Conservation (phyloP, 1,284 basidiomycete genomes). For the Flammula alnicola region DNA sequence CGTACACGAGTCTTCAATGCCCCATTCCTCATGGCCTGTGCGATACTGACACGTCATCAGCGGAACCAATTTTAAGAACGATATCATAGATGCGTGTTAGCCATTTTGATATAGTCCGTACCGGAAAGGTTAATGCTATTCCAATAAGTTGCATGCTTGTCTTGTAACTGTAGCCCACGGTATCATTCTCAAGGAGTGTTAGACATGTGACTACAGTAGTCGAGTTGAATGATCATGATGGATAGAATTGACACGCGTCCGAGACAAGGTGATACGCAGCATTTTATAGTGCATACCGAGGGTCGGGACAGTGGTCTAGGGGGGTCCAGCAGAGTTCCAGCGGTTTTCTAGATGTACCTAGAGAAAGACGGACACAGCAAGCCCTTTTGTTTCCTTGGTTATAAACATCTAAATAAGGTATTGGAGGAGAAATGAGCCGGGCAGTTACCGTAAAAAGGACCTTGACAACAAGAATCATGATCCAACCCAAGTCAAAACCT, state of each 20-base stretch:
- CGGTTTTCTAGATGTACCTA: conserved; percentile 13
- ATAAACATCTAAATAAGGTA: conserved; percentile 16
- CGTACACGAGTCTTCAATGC: too few relatives aligned
- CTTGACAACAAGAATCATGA: conserved; percentile 38
- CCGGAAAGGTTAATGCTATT: not conserved
- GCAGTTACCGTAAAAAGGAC: conserved; percentile 23
- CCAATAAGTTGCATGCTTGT: conserved; percentile 1
- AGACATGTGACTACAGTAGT: conserved; percentile 19
- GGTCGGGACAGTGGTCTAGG: conserved; percentile 1
- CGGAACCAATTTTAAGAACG: too few relatives aligned
- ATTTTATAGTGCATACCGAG: not conserved
- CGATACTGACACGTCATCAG: too few relatives aligned
- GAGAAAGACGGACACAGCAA: not conserved
- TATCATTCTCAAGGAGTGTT: conserved; percentile 15
- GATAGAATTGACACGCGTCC: conserved; percentile 1
- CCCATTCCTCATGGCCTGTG: too few relatives aligned
- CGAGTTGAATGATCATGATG: conserved; percentile 5
- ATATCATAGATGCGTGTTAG: not conserved
- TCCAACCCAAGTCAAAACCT: conserved; percentile 22
- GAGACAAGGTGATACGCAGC: not conserved
- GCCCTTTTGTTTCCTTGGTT: conserved; percentile 25
- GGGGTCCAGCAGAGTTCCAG: not conserved
- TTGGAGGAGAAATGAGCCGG: conserved; percentile 3
- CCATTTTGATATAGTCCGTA: not conserved
- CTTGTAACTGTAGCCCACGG: conserved; percentile 15